Evolutionary conservation across 2,329 filamentous ascomycete genomes (phyloP), one percentile per base, ranked within the genome.

Genomic region (Onygena corvina): DNA sequence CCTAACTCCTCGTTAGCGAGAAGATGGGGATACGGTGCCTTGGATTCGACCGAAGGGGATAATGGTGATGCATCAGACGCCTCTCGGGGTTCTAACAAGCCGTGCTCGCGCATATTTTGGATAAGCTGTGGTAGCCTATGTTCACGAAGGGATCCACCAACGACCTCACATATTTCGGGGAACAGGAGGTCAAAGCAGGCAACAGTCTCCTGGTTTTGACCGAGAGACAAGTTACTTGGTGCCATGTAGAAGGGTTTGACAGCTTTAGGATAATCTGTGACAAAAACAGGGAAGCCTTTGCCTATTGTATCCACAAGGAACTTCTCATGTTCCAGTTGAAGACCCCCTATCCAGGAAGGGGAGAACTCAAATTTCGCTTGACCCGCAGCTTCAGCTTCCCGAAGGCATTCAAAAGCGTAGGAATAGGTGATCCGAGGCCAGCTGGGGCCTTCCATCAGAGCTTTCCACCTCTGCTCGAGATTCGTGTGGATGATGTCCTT

Each of bases 161-260:
- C 86, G 45, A 94, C 77, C 67, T 95, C 89, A 62, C 86, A 88
- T 50, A 90, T 75, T 52, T 88, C 84, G 12, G 87, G 87, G 12
- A 94, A 80, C 12, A 95, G 73, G 44, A 95, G 76, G 64, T 95
- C 89, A 63, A 95, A 95, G 68, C 87, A 94, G 52, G 88, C 86
- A 9, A 87, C 87, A 3, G 87, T 93, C 45, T 65, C 59, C 29
- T 57, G 52, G 9, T 31, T 47, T 35, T 56, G 42, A 1, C 35
- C 47, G 4, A 48, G 59, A 46, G 48, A 46, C 14, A 14, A 30
- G 9, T 36, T 29, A 1, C 76, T 77, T 12, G 79, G 77, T 1
- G 77, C 66, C 84, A 88, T 89, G 66, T 89, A 98, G 68, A 96
- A 98, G 8, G 90, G 86, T 68, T 98, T 98, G 64, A 92, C 80